A percentile compares a stretch with the other conserved stretches of the same genome.
These are phyloP conservation scores for Chenopodium berlandieri DNA, from an alignment of 148 eudicot species.

Conservation along the genomic window DNA sequence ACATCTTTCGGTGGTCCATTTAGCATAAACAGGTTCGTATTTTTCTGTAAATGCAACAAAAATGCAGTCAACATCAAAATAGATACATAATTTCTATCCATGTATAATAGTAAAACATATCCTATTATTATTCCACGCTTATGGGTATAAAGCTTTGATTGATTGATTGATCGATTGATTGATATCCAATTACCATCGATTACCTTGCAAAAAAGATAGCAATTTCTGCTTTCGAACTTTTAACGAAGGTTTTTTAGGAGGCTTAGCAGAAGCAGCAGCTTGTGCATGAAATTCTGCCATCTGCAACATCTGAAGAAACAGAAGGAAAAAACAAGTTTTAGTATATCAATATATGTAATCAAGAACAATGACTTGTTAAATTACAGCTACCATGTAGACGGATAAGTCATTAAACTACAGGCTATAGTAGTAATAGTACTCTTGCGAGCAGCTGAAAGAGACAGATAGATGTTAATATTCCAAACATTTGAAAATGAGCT, in stretches of 20 bases:
- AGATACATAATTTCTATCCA: too few species aligned
- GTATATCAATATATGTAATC: not conserved
- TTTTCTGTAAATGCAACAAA: slow-evolving; percentile 51
- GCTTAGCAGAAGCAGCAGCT: slow-evolving; percentile 58
- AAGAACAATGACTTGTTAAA: not conserved
- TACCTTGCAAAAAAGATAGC: slow-evolving; percentile 88
- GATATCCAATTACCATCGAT: not conserved
- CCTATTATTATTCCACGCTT: too few species aligned
- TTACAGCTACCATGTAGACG: not conserved
- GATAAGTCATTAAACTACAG: not conserved
- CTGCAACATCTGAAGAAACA: slow-evolving; percentile 78
- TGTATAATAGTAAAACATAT: too few species aligned
- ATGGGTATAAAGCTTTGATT: too few species aligned
- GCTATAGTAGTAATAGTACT: not conserved
- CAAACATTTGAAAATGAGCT: not conserved
- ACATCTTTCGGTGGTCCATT: slow-evolving; percentile 99
- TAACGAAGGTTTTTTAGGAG: slow-evolving; percentile 76
- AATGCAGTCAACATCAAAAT: not conserved
- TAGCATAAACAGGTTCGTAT: slow-evolving; percentile 84
- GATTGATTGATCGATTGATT: too few species aligned
- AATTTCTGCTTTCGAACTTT: slow-evolving; percentile 88
- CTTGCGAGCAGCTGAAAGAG: not conserved
- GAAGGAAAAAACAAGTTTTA: slow-evolving; percentile 16
- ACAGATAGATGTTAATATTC: not conserved
- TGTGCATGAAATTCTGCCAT: slow-evolving; percentile 86